Evolutionary conservation across 371 early-diverging fungal genomes (phyloP).

Genomic region (Nematocida minor): DNA sequence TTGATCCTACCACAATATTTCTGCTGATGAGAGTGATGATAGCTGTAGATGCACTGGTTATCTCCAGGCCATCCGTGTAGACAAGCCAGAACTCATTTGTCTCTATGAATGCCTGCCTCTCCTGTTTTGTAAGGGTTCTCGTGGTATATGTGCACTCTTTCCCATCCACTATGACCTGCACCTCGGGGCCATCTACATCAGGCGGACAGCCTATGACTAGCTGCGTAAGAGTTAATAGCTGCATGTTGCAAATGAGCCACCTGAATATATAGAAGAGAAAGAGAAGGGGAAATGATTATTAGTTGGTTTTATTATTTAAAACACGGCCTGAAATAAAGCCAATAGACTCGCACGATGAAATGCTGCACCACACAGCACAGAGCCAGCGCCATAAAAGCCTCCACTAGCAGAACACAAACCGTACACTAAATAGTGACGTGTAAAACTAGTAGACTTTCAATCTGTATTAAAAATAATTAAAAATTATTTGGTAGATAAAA

Average conservation of each 20-base stretch:
- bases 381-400: too few species aligned
- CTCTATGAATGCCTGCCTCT: constrained; percentile 20
- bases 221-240: constrained; percentile 16
- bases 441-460: too few species aligned
- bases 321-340: neutral
- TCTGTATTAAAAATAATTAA: too few species aligned
- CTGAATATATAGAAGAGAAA: neutral
- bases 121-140: neutral
- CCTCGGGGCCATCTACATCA: neutral
- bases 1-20: neutral
- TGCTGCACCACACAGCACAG: too few species aligned
- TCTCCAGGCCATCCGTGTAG: constrained; percentile 3
- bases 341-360: too few species aligned
- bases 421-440: too few species aligned
- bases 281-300: neutral
- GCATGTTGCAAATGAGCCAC: neutral
- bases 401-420: too few species aligned
- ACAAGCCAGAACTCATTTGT: constrained; percentile 37
- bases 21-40: neutral
- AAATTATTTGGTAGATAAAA: too few species aligned
- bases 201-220: constrained; percentile 35
- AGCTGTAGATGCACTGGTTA: neutral
- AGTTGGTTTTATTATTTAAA: constrained; percentile 13
- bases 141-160: neutral
- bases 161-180: neutral